Conservation (phyloP, 23 red algal species). For the Gracilaria caudata region DNA sequence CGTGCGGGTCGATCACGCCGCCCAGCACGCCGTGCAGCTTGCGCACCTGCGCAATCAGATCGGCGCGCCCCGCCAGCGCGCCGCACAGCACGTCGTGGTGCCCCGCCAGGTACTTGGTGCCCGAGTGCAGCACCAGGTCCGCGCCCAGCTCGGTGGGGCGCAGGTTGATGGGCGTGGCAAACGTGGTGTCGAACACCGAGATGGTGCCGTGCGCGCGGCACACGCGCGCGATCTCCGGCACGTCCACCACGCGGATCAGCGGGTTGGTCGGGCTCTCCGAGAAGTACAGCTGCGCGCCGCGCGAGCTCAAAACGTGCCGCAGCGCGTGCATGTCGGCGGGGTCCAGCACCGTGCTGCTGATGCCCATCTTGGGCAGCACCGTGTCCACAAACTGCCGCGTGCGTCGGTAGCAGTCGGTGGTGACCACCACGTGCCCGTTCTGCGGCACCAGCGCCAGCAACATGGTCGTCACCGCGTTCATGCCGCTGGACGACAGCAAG, state of each 20-base stretch:
- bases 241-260: slow-evolving; percentile 93
- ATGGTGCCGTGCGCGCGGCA: slow-evolving; percentile 69
- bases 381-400: slow-evolving; percentile 95
- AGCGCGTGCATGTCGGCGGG: slow-evolving; percentile 76
- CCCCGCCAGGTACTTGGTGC: slow-evolving; percentile 97
- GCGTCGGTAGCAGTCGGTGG: slow-evolving; percentile 98
- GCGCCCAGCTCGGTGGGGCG: slow-evolving; percentile 82
- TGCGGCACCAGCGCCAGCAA: slow-evolving; percentile 85
- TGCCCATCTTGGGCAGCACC: slow-evolving; percentile 91
- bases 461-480: slow-evolving; percentile 99
- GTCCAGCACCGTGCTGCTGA: slow-evolving; percentile 83
- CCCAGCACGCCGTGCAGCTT: slow-evolving; percentile 92
- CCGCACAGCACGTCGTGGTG: slow-evolving; percentile 97
- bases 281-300: slow-evolving; percentile 80
- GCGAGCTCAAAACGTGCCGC: slow-evolving; percentile 28
- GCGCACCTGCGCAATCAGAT: slow-evolving; percentile 81
- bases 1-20: slow-evolving; percentile 97
- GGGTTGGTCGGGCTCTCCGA: slow-evolving; percentile 97
- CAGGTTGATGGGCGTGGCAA: slow-evolving; percentile 93
- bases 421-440: slow-evolving; percentile 84
- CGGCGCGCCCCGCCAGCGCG: slow-evolving; percentile 79
- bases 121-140: slow-evolving; percentile 96
- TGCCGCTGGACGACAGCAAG: slow-evolving; percentile 87
- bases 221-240: slow-evolving; percentile 60
- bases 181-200: slow-evolving; percentile 90